Conservation (phyloP, 441 rosid species). For the Euphorbia schlechtendalii region DNA sequence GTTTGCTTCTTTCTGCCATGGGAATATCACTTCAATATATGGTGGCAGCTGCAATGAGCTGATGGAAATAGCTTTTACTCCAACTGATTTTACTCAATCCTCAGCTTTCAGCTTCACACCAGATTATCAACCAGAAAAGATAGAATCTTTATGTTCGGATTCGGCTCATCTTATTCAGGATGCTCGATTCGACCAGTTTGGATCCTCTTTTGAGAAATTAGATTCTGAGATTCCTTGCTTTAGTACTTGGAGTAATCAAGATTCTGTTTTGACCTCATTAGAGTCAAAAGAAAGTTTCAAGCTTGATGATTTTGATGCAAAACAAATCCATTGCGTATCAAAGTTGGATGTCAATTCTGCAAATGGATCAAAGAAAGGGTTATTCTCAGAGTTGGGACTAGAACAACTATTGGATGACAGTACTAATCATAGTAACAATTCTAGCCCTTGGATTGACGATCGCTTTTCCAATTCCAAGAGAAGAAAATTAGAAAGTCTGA, state of each 20-base stretch:
- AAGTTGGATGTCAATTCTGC: constrained; percentile 32
- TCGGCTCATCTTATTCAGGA: constrained; percentile 22
- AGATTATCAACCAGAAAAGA: constrained; percentile 31
- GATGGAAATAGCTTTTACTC: constrained; percentile 30
- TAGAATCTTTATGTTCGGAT: constrained; percentile 19
- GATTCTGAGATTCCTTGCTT: constrained; percentile 31
- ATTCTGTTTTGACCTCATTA: constrained; percentile 42
- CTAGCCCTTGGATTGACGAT: constrained; percentile 30
- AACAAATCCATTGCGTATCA: constrained; percentile 34
- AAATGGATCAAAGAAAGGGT: constrained; percentile 40
- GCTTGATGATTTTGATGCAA: constrained; percentile 31
- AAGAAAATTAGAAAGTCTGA: constrained; percentile 42
- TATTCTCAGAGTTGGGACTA: constrained; percentile 65
- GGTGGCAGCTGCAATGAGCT: constrained; percentile 40
- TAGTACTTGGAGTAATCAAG: constrained; percentile 39
- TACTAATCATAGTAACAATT: constrained; percentile 23
- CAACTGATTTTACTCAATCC: constrained; percentile 23
- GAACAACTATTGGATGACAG: constrained; percentile 53
- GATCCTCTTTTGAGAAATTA: constrained; percentile 19
- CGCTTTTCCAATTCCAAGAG: constrained; percentile 41
- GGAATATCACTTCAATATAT: constrained; percentile 30
- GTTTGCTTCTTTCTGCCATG: constrained; percentile 48
- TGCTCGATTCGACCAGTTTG: constrained; percentile 17
- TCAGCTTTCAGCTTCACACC: constrained; percentile 8
- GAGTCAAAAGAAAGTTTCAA: constrained; percentile 34